phyloP scores from a whole-genome alignment of 2,329 filamentous ascomycete genomes.

The Colletotrichum sp. region DNA sequence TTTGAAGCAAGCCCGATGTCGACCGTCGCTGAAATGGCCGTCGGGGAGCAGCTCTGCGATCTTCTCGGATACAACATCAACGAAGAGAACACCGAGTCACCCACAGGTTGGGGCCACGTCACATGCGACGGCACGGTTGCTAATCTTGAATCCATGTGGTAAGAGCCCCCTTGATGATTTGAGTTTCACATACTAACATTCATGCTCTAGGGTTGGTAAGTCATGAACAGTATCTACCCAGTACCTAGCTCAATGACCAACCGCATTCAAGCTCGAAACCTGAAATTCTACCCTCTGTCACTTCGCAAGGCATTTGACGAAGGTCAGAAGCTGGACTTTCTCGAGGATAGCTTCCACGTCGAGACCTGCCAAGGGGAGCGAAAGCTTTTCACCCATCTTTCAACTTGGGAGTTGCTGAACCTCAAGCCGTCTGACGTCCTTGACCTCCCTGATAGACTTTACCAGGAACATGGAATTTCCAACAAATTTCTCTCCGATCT shows the following conservation, averaged over 20 bases:
- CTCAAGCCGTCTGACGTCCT: constrained; percentile 42
- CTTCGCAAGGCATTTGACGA: constrained; percentile 25
- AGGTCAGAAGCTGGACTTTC: not conserved
- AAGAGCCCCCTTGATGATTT: not conserved
- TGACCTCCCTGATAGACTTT: constrained; percentile 41
- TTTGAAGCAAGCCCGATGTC: constrained; percentile 50
- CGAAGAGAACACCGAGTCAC: constrained; percentile 25
- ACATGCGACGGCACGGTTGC: constrained; percentile 50
- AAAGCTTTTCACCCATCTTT: constrained; percentile 40
- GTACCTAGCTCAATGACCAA: not conserved
- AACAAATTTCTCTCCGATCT: constrained; percentile 32
- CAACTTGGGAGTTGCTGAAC: constrained; percentile 50
- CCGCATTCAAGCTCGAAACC: constrained; percentile 39
- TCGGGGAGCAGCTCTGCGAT: constrained; percentile 48
- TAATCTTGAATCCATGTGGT: constrained; percentile 54
- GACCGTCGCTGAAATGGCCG: constrained; percentile 47
- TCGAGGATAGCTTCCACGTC: not conserved
- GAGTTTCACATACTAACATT: constrained; percentile 3
- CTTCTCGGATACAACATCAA: constrained; percentile 48
- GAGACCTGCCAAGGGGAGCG: constrained; percentile 29
- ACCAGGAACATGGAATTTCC: constrained; percentile 43
- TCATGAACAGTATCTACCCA: not conserved
- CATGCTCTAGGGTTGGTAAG: not conserved
- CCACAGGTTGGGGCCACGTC: constrained; percentile 47
- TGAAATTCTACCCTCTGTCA: constrained; percentile 51